Evolutionary conservation across 2,329 filamentous ascomycete species (phyloP).

Genomic region (Claviceps sp.): DNA sequence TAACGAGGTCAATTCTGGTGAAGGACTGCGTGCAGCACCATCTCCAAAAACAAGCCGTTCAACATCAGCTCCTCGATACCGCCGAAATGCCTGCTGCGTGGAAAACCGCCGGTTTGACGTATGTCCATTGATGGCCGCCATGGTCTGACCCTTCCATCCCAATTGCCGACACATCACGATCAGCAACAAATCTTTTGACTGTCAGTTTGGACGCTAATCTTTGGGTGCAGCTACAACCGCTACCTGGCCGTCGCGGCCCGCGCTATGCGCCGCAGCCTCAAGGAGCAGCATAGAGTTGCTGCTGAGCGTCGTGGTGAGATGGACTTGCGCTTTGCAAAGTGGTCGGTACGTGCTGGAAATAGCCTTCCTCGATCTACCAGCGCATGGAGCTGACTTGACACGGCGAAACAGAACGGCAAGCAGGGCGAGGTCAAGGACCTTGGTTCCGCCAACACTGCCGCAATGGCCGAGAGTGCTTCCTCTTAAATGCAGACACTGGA

Average conservation of each 20-base stretch:
- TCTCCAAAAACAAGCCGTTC: conserved; percentile 15
- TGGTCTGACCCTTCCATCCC: neutral
- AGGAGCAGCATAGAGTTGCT: conserved; percentile 78
- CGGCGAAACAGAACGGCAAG: conserved; percentile 70
- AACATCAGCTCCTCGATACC: conserved; percentile 17
- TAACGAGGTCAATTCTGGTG: conserved; percentile 17
- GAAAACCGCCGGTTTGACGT: conserved; percentile 97
- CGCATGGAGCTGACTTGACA: conserved; percentile 14
- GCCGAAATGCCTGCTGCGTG: conserved; percentile 90
- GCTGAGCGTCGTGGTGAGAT: conserved; percentile 84
- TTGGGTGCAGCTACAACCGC: conserved; percentile 78
- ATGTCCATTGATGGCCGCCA: conserved; percentile 33
- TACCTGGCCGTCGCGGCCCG: conserved; percentile 93
- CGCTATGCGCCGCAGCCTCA: conserved; percentile 89
- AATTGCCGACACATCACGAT: neutral
- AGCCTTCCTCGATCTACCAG: neutral
- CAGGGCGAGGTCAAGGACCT: conserved; percentile 74
- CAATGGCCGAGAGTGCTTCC: conserved; percentile 24
- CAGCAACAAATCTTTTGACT: conserved; percentile 1
- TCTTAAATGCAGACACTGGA: conserved; percentile 13
- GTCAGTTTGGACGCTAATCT: conserved; percentile 1
- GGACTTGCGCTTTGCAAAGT: conserved; percentile 85
- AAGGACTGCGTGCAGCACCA: conserved; percentile 23
- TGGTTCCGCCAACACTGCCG: conserved; percentile 37
- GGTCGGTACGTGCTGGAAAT: conserved; percentile 55